Base-by-base conservation (phyloP, 2,329 filamentous ascomycete species). In the Niveomyces coronatus region DNA sequence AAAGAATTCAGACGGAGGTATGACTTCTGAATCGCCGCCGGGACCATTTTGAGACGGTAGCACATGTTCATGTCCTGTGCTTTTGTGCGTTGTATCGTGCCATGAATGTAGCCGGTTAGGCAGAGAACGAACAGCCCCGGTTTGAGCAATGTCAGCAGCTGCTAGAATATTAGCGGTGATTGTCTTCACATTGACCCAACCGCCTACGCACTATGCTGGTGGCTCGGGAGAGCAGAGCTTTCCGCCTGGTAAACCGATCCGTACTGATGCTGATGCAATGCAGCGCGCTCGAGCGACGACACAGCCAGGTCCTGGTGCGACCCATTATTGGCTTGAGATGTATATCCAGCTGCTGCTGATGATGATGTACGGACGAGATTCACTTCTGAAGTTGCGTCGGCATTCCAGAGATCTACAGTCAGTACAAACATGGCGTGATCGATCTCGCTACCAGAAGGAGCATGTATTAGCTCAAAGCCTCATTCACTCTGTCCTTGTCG, bases 341-440 rank as follows among this genome's bases (percentile, higher is more conserved):
- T 16, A 13, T 31, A n/a, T 4, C 16, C 14, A 6, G 31, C 15
- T 26, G 32, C 20, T 27, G 32, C 13, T 11, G 36, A 22, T 11
- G 4, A 65, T 68, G 32, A 36, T 43, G 69, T 70, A 53, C 79
- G 76, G 17, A 78, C 70, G 42, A 82, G 69, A 40, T 81, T 81
- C 22, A 80, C 76, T 58, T 81, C 78, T 40, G 75, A 68, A 1
- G 70, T 64, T 14, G 76, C 74, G 31, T 78, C 72, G 47, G 81
- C 77, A 35, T 76, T 79, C 64, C 78, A 79, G 3, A 84, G 62
- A 49, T 83, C 79, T 6, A 82, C 78, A 35, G 79, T 79, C 26
- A 80, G 62, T 9, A 81, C 74, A 43, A 62, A 63, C 56, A 60
- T 61, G 23, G 55, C 53, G 40, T 60, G 53, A 26, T 63, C 60